A percentile compares a stretch with the other conserved stretches of the same genome.
Evolutionary conservation across 208 protist genomes (phyloP).

Genomic region (Wallacemonas rigidus): DNA sequence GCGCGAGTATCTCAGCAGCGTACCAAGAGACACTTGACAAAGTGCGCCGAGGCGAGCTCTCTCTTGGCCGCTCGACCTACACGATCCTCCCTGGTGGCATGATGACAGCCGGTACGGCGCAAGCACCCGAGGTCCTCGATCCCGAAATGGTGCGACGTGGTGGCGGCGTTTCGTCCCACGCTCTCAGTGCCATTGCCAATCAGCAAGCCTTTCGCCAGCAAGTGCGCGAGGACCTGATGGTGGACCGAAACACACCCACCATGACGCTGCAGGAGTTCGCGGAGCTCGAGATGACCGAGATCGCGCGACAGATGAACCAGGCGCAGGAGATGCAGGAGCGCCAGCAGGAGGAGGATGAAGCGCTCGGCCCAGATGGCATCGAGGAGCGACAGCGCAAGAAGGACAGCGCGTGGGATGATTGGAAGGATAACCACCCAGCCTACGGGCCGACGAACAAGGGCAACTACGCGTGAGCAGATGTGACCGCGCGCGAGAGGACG

Average conservation of each 20-base stretch:
- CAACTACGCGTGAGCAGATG: conserved; percentile 71
- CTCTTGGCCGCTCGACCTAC: conserved; percentile 78
- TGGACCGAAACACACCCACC: conserved; percentile 80
- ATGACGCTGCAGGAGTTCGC: conserved; percentile 90
- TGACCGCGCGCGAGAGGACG: no score
- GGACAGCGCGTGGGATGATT: conserved; percentile 72
- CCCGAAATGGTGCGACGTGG: conserved; percentile 7
- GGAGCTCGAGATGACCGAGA: conserved; percentile 78
- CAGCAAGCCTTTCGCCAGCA: conserved; percentile 69
- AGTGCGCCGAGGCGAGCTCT: conserved; percentile 68
- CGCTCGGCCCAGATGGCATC: conserved; percentile 76
- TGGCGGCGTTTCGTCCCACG: conserved; percentile 26
- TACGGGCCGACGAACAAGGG: conserved; percentile 79
- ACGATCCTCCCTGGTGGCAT: conserved; percentile 84
- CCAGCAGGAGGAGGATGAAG: conserved; percentile 75
- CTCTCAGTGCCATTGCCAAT: conserved; percentile 30
- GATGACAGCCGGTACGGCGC: conserved; percentile 61
- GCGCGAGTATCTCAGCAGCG: conserved; percentile 47
- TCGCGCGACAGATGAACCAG: conserved; percentile 70
- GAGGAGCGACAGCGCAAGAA: conserved; percentile 87
- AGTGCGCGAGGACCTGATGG: conserved; percentile 72
- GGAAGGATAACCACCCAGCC: conserved; percentile 86
- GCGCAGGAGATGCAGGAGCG: conserved; percentile 41
- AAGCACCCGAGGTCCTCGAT: conserved; percentile 44
- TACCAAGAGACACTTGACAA: conserved; percentile 81